Evolutionary conservation across 371 early-diverging fungal species (phyloP), one percentile per base, ranked within the genome.

Genomic region (Lichtheimia hyalospora): DNA sequence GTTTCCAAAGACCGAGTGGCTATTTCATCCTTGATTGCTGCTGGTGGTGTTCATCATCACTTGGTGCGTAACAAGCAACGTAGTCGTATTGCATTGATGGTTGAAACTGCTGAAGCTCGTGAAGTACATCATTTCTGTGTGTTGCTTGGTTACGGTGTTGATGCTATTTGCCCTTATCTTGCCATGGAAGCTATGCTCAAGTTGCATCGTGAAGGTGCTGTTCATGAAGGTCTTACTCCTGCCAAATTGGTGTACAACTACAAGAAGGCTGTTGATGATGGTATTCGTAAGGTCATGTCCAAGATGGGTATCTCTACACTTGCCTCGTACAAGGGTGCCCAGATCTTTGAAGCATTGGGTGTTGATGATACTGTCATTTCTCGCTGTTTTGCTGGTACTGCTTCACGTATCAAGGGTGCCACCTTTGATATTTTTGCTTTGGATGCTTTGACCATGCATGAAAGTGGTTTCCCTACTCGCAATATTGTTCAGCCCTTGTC

Each of bases 241-340:
- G 84, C 82, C 2, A 75, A 81, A 66, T 67, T 95, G 25, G 72
- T 93, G 54, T 73, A 77, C 66, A 94, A 93, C 74, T 98, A 86
- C 81, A 85, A 86, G 61, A 89, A 91, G 72, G 96, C 93, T 6
- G 71, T 85, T 28, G 92, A 94, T 70, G 92, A 96, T 66, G 98
- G 98, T 67, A 92, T 98, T 68, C 77, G 87, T 54, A 97, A 98
- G 76, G 97, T 97, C 61, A 97, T 97, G 96, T 94, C 96, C 71
- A 98, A 98, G 85, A 98, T 98, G 98, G 98, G 98, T 65, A 96
- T 98, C 55, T 96, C 96, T 16, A 97, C 98, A 12, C 75, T 98
- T 60, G 96, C 96, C 70, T 91, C 92, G 28, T 98, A 98, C 85
- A 97, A 97, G 78, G 98, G 97, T 56, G 97, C 98, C 13, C 97